Evolutionary conservation across 768 basidiomycete species (phyloP), one percentile per base, ranked within the genome.

Genomic region (Xanthoconium stramineum): DNA sequence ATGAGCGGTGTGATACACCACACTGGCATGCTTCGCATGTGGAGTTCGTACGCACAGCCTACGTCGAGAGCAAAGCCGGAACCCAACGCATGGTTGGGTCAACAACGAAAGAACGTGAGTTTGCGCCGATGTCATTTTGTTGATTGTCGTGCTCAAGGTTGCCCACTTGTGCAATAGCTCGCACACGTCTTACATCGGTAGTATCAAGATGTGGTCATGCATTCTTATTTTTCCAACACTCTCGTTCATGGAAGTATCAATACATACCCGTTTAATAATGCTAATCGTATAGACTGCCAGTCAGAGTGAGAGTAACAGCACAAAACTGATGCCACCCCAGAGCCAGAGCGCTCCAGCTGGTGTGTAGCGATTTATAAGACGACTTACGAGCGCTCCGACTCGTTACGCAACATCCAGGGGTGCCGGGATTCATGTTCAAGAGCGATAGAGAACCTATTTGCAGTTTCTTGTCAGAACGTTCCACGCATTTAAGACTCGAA

Each of bases 1-100:
- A 89, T 97, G 85, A 74, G 92, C 20, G 81, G 86, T 53, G 83
- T 84, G 6, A 77, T 93, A 57, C 91, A 93, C 68, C 77, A 76
- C 39, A 73, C 83, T 42, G 89, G 91, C 12, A 84, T 89, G 79
- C 76, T 78, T 50, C 81, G 76, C 19, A 74, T 81, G 40, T 80
- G 88, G 55, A 78, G 80, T 40, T 87, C 89, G 62, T 72, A 91
- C 11, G 76, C 78, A 24, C 75, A 75, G 53, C 74, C 75, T 55
- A 71, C 75, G 32, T 77, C 78, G 61, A 76, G 72, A 61, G 66
- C 63, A 42, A 75, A 74, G 50, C 72, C 76, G 37, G 77, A 80
- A 43, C 83, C 88, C 20, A 78, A 76, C 6, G 84, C 86, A 56
- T 94, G 89, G 86, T 72, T 92, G 12, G 82, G 80, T 30, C 78